Evolutionary conservation across 2,329 filamentous ascomycete species (phyloP).

Genomic region (Clarireedia paspali): DNA sequence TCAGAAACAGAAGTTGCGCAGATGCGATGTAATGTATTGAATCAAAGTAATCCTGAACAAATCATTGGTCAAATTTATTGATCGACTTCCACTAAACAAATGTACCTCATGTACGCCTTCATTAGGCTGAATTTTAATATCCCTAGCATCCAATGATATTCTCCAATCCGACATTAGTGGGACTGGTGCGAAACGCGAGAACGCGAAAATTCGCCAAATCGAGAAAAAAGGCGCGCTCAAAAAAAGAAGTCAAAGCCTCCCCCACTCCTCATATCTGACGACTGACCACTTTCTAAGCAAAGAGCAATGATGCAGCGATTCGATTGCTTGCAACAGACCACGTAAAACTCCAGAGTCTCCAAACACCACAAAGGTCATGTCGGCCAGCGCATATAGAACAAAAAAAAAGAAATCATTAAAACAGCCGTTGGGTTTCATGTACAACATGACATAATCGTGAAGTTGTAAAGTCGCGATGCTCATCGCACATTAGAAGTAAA

Average conservation of each 20-base stretch:
- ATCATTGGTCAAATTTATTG: no score
- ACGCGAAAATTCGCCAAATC: not conserved
- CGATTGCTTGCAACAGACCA: no score
- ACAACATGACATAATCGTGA: constrained; percentile 47
- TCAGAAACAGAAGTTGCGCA: no score
- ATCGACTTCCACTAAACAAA: no score
- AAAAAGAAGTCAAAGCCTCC: not conserved
- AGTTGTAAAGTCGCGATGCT: constrained; percentile 37
- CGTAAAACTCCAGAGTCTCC: not conserved
- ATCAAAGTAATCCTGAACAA: no score
- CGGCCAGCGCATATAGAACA: constrained; percentile 1
- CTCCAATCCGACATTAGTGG: no score
- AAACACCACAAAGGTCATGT: constrained; percentile 6
- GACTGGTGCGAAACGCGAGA: no score
- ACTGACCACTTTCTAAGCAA: not conserved
- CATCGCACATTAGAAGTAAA: constrained; percentile 6
- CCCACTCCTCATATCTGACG: not conserved
- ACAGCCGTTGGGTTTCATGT: constrained; percentile 12
- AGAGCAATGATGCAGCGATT: no score
- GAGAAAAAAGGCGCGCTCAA: not conserved
- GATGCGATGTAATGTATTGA: no score
- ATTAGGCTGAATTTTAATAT: no score
- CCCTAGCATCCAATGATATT: no score
- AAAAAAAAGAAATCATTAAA: constrained; percentile 7
- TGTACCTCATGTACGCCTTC: no score